Percentiles rank a stretch among this genome's conserved stretches.
Evolutionary conservation across 768 basidiomycete genomes (phyloP).

Genomic region (Crepidotus variabilis): DNA sequence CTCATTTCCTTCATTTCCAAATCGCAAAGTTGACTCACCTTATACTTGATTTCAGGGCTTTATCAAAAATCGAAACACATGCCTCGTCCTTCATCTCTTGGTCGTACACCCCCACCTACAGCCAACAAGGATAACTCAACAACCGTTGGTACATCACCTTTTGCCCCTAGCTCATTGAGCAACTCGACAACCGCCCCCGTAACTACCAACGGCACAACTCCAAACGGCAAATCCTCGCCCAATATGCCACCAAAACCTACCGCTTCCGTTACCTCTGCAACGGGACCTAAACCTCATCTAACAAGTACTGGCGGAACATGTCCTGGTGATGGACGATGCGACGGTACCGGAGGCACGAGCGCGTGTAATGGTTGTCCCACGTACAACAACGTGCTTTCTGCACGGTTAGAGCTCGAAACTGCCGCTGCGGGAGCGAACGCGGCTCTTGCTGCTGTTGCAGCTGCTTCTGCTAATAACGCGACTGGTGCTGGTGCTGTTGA

Average conservation of each 20-base stretch:
- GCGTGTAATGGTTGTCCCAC: conserved; percentile 96
- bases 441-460: conserved; percentile 19
- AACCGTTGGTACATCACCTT: conserved; percentile 29
- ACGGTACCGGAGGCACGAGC: conserved; percentile 92
- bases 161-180: conserved; percentile 22
- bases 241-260: conserved; percentile 10
- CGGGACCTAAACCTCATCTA: conserved; percentile 13
- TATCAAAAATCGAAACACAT: conserved; percentile 82
- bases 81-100: conserved; percentile 64
- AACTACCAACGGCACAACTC: conserved; percentile 18
- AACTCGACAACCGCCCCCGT: conserved; percentile 14
- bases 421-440: conserved; percentile 22
- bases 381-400: conserved; percentile 77
- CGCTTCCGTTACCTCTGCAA: conserved; percentile 9
- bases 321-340: conserved; percentile 96
- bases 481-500: conserved; percentile 6
- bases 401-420: conserved; percentile 36
- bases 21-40: conserved; percentile 23
- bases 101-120: conserved; percentile 32
- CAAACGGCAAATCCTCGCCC: conserved; percentile 12
- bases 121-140: conserved; percentile 20
- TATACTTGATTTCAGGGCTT: conserved; percentile 51
- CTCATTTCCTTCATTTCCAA: conserved; percentile 9
- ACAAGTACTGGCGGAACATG: conserved; percentile 64
- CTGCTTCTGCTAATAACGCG: conserved; percentile 13